These are phyloP conservation scores for Camellia oleifera DNA, from an alignment of 179 eudicot species.

Conservation along the genomic window DNA sequence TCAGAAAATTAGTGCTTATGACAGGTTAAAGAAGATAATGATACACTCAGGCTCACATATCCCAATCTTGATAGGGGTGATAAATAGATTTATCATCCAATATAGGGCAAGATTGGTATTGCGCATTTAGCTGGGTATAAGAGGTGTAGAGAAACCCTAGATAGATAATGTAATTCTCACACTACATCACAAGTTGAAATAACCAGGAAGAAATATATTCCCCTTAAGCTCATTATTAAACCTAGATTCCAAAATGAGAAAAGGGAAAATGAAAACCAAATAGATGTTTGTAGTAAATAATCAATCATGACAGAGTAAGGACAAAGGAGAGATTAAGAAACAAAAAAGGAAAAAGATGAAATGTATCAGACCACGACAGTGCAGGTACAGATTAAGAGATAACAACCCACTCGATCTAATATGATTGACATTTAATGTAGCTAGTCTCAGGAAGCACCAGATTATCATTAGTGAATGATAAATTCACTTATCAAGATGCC, in stretches of 20 bases:
- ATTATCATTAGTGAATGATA: neutral
- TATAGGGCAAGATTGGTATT: slow-evolving; percentile 9
- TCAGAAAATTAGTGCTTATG: too few relatives aligned
- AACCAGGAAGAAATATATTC: neutral
- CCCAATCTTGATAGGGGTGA: too few relatives aligned
- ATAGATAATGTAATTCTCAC: slow-evolving; percentile 2
- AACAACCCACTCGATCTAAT: too few relatives aligned
- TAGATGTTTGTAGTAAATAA: neutral
- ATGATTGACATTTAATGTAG: too few relatives aligned
- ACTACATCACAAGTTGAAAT: slow-evolving; percentile 19
- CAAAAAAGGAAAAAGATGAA: too few relatives aligned
- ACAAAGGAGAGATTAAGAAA: neutral
- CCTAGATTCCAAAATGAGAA: neutral
- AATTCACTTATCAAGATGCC: neutral
- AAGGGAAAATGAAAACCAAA: neutral
- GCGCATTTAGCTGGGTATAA: slow-evolving; percentile 24
- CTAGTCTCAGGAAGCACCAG: too few relatives aligned
- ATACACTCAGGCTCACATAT: too few relatives aligned
- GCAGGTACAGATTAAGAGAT: neutral
- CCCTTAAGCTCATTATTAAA: neutral
- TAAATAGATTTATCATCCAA: too few relatives aligned
- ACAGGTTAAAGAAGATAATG: too few relatives aligned
- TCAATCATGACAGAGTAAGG: neutral
- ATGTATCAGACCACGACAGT: slow-evolving; percentile 12
- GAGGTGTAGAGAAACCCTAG: slow-evolving; percentile 16